Conservation (phyloP, 2,329 filamentous ascomycete species). For the Dichotomopilus funicola region DNA sequence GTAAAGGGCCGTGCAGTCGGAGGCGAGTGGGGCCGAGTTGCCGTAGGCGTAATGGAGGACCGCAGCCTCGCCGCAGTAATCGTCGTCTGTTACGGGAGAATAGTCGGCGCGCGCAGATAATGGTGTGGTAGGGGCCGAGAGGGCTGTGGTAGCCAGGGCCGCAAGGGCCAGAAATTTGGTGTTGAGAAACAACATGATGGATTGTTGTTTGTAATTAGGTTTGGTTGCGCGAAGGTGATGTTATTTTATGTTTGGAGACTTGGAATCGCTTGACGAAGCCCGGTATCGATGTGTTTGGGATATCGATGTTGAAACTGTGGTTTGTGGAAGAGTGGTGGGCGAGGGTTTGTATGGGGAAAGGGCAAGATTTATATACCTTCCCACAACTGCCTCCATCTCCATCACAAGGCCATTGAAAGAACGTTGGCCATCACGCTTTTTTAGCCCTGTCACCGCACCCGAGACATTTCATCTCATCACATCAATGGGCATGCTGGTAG, state of each 20-base stretch:
- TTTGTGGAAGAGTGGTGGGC: no score
- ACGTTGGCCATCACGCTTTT: neutral
- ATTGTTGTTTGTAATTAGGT: neutral
- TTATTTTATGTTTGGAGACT: neutral
- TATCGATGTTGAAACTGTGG: no score
- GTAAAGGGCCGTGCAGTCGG: slow-evolving; percentile 8
- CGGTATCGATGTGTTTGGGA: no score
- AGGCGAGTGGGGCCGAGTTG: neutral
- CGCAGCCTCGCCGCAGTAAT: slow-evolving; percentile 15
- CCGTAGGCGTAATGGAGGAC: neutral
- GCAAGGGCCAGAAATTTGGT: neutral
- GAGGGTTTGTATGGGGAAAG: no score
- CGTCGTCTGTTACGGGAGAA: slow-evolving; percentile 2
- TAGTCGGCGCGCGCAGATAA: neutral
- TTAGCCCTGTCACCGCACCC: neutral
- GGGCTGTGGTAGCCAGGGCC: neutral
- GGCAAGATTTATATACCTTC: no score
- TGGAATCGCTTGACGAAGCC: no score
- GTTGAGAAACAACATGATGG: slow-evolving; percentile 2
- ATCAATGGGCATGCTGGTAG: no score
- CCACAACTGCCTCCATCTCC: neutral
- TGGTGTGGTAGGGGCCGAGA: neutral
- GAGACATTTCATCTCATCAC: neutral
- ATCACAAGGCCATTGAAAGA: neutral
- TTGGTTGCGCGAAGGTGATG: neutral